Base-by-base conservation (phyloP, 2,329 filamentous ascomycete species). In the Fusarium zealandicum region DNA sequence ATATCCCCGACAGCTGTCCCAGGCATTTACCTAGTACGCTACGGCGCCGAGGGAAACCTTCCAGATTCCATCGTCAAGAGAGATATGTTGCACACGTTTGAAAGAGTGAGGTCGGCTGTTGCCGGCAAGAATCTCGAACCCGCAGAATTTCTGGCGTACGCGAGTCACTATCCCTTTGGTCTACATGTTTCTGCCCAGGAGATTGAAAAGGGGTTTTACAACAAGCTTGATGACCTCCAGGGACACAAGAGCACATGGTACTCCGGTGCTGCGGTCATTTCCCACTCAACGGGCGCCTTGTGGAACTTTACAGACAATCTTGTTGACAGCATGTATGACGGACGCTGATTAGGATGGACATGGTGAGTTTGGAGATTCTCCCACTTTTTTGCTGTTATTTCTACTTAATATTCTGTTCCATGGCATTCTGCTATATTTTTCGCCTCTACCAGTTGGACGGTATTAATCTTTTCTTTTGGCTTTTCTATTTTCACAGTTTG, bases 271-370 rank as follows among this genome's bases (percentile, higher is more conserved):
- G 55, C 60, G 1, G 20, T 63, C 10, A 48, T 63, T 3, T 63
- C 60, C 13, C 57, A 63, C 30, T 42, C 57, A 6, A 63, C 60
- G 4, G 57, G 60, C 1, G 51, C 54, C 13, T 31, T 63, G 13
- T 63, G 60, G 60, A 63, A 63, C 45, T 63, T 63, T 35, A 63
- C 60, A 1, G 51, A 56, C 25, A 32, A 56, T 25, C 57, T 63
- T 9, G 54, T 63, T 13, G 60, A 63, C 3, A 54, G 44, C 7
- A 63, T 63, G 59, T 54, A 50, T 2, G 39, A 48, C 30, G 31
- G 40, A 44, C 4, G 6, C 20, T 7, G 13, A 27, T 3, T 25
- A n/a, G n/a, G n/a, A n/a, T n/a, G n/a, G n/a, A n/a, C n/a, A n/a
- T n/a, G n/a, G n/a, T n/a, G n/a, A n/a, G n/a, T n/a, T n/a, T n/a